Percentiles rank a stretch among this genome's conserved stretches.
Evolutionary conservation across 148 eudicot species (phyloP).

Genomic region (Silene latifolia): DNA sequence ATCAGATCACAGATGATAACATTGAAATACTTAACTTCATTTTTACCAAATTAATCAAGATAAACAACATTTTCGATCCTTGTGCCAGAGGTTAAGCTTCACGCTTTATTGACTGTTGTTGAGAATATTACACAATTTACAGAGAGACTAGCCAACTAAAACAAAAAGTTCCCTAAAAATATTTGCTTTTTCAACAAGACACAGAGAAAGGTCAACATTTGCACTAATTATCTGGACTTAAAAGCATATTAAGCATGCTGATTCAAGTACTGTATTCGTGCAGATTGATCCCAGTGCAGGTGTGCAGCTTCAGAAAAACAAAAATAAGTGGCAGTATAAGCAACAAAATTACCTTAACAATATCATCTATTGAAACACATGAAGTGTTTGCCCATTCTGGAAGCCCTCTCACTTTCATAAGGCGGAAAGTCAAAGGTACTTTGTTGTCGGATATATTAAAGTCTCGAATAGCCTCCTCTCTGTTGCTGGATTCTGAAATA

Average conservation of each 20-base stretch:
- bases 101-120: not conserved
- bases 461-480: conserved; percentile 50
- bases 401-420: conserved; percentile 69
- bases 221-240: not conserved
- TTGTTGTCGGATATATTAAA: conserved; percentile 48
- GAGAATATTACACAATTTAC: not conserved
- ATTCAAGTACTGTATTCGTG: not conserved
- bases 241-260: not conserved
- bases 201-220: not conserved
- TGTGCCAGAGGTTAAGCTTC: not conserved
- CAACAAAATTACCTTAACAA: conserved; percentile 53
- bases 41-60: not conserved
- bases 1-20: too few relatives aligned
- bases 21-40: too few relatives aligned
- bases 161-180: not conserved
- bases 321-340: not conserved
- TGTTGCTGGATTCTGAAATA: conserved; percentile 16
- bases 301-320: not conserved
- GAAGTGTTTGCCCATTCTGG: conserved; percentile 82
- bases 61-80: not conserved
- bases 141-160: not conserved
- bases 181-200: not conserved
- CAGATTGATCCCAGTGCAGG: not conserved
- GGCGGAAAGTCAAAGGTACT: conserved; percentile 62
- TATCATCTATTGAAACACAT: conserved; percentile 71